Conservation (phyloP, 2,329 filamentous ascomycete species). For the Aspergillus novofumigatus region DNA sequence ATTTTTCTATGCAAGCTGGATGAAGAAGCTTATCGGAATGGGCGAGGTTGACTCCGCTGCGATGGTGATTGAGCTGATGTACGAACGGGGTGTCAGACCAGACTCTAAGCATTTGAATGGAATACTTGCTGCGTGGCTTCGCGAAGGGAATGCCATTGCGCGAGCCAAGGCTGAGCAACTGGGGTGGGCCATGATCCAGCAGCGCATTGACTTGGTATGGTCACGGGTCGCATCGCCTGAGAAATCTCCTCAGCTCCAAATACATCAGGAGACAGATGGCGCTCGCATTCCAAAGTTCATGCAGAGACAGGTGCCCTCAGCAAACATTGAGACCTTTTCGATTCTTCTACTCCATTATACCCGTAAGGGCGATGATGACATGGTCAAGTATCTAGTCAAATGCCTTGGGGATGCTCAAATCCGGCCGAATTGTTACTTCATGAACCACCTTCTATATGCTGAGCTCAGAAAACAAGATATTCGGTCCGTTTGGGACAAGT, state of each 20-base stretch:
- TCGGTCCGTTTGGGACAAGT: constrained; percentile 53
- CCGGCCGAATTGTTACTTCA: constrained; percentile 66
- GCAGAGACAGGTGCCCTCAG: constrained; percentile 48
- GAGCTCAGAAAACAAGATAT: constrained; percentile 58
- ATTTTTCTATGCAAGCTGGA: constrained; percentile 84
- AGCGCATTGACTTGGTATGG: constrained; percentile 61
- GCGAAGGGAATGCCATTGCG: constrained; percentile 54
- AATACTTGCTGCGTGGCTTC: constrained; percentile 72
- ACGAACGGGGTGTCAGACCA: constrained; percentile 61
- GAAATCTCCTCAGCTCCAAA: constrained; percentile 23
- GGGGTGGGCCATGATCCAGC: constrained; percentile 72
- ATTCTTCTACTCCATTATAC: constrained; percentile 70
- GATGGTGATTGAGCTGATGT: constrained; percentile 72
- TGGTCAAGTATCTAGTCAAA: constrained; percentile 58
- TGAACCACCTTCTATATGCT: constrained; percentile 72
- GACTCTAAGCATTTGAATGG: constrained; percentile 76
- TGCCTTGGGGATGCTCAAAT: constrained; percentile 62
- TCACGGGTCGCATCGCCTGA: constrained; percentile 25
- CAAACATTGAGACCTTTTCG: constrained; percentile 73
- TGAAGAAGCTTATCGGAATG: constrained; percentile 74
- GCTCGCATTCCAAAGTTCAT: constrained; percentile 36
- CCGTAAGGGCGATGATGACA: constrained; percentile 54
- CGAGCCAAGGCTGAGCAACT: constrained; percentile 62
- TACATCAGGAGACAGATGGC: constrained; percentile 22
- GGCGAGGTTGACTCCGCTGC: constrained; percentile 67